Evolutionary conservation across 208 protist species (phyloP), one percentile per base, ranked within the genome.

Genomic region (Herpetomonas samuelpessoai): DNA sequence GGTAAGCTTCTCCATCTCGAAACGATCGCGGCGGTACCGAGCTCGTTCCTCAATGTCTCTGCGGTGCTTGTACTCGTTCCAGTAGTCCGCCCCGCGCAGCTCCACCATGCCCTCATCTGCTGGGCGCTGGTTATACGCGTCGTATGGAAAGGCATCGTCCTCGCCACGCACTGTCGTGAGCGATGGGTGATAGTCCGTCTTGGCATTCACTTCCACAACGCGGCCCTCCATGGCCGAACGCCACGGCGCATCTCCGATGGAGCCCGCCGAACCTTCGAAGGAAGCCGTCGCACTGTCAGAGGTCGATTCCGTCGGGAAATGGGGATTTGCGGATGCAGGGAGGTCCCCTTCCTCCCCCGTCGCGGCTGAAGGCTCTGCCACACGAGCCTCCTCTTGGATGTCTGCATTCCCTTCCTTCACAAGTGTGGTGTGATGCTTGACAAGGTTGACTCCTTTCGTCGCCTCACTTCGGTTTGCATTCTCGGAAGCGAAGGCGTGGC

Each of bases 31-130:
- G 18, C 74, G 77, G 50, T 81, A 31, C 10, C 62, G 55, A 4
- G 47, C 76, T 45, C 68, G 74, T 55, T 68, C 64, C 57, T 84
- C 83, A 10, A 95, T 49, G n/a, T 47, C 57, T 0, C 50, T 45
- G 38, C 85, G 79, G 45, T 81, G 65, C 25, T 74, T 71, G 30
- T 59, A 31, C 39, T 78, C 54, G 35, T 65, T 57, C 86, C 88
- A 95, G 71, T 88, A 92, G 28, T 92, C 79, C n/a, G 68, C 61
- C 1, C 76, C 88, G 0, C 86, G 85, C 29, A 89, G 52, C 62
- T 71, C 69, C 18, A 77, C 50, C 12, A 89, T 41, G 14, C 63
- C 38, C 19, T 62, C 60, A 51, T 92, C 82, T 2, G 65, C 66
- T 0, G 82, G 84, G 0, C 82, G 80, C 44, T 84, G 81, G n/a